Evolutionary conservation across 495 filamentous ascomycete genomes (phyloP), one percentile per base, ranked within the genome.

Genomic region (Aspergillus leporis): DNA sequence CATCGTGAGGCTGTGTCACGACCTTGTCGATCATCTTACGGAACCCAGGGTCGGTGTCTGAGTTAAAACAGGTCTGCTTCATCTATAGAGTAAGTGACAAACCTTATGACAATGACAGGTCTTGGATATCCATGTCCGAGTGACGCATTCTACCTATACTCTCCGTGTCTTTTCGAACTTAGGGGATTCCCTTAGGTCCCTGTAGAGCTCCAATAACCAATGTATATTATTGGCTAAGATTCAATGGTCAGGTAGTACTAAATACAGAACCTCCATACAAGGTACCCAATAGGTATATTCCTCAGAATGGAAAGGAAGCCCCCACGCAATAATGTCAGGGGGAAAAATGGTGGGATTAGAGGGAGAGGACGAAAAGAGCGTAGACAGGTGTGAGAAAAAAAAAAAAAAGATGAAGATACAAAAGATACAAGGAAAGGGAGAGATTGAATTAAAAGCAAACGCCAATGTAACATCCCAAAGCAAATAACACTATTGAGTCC

Each of bases 361-460:
- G 50, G 53, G 32, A 51, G 14, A 51, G 49, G 34, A 53, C 41
- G 25, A 55, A 54, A 55, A 43, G 53, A 55, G 22, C 32, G 45
- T 34, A 13, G 53, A 52, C 43, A 13, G 49, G 51, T 47, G 34
- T 30, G 13, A 40, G 23, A 47, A 25, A 40, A 53, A 47, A 51
- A 61, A 21, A 23, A 59, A 59, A 19, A 36, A 48, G 32, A 28
- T 41, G 38, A 47, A 51, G 22, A 12, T 40, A 55, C 32, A 50
- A n/a, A 40, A 40, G 10, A 19, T 18, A 43, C 14, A 19, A 19
- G 18, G 13, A n/a, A 4, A 43, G 18, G 14, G 18, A 43, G 14
- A 7, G 14, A 7, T 4, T 43, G 40, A 63, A 67, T 54, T 40
- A 63, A 65, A 65, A 70, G 46, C 40, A 63, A 61, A 62, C 59